Conservation (phyloP, 2,329 filamentous ascomycete species). For the Onygenales sp. region DNA sequence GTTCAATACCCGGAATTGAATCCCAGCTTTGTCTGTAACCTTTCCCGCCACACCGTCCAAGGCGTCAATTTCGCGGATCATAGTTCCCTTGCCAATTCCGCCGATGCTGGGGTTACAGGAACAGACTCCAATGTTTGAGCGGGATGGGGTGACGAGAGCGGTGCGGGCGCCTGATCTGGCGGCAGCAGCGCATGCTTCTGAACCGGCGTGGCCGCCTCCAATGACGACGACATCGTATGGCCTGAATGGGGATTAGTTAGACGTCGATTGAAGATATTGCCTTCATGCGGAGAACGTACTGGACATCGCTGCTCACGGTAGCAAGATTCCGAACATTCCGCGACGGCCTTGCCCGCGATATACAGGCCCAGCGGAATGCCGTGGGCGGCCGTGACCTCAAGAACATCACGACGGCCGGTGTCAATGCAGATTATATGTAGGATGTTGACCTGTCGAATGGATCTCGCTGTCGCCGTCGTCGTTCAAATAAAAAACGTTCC, state of each 20-base stretch:
- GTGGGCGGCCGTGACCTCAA: slow-evolving; percentile 23
- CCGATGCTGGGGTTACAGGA: slow-evolving; percentile 97
- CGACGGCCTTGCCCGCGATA: slow-evolving; percentile 14
- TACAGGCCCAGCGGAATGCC: slow-evolving; percentile 19
- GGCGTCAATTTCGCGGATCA: slow-evolving; percentile 89
- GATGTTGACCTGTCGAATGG: not conserved
- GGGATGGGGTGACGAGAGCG: slow-evolving; percentile 76
- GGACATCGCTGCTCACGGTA: slow-evolving; percentile 27
- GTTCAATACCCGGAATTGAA: slow-evolving; percentile 91
- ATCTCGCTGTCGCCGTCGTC: not conserved
- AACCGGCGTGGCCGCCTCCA: slow-evolving; percentile 89
- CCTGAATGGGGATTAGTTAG: slow-evolving; percentile 29
- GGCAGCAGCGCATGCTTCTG: slow-evolving; percentile 85
- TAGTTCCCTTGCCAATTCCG: slow-evolving; percentile 96
- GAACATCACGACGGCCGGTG: slow-evolving; percentile 19
- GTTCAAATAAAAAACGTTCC: not conserved
- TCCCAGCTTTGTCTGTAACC: slow-evolving; percentile 83
- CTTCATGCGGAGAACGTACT: slow-evolving; percentile 19
- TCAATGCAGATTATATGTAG: not conserved
- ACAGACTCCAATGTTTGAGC: slow-evolving; percentile 85
- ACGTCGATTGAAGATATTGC: not conserved
- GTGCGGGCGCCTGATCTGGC: slow-evolving; percentile 83
- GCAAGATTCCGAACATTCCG: slow-evolving; percentile 25
- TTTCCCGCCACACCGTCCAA: slow-evolving; percentile 81
- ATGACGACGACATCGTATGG: slow-evolving; percentile 90